These are phyloP conservation scores for Acephala macrosclerotiorum DNA, from an alignment of 2,329 filamentous ascomycete species.

Conservation along the genomic window DNA sequence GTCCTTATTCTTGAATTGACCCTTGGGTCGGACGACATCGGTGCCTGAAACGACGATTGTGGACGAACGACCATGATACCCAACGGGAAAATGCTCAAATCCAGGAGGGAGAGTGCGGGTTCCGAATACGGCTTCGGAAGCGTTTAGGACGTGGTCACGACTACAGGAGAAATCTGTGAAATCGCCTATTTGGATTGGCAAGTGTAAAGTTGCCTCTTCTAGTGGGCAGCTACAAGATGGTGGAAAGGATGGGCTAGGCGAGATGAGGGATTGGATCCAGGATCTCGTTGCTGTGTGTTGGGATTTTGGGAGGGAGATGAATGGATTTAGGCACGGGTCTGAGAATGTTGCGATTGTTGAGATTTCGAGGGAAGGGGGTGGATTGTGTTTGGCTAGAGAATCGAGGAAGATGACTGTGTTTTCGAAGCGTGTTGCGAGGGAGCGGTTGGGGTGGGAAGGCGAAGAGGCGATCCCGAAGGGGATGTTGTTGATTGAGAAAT, in stretches of 20 bases:
- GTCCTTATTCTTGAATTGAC: constrained; percentile 47
- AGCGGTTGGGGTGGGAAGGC: constrained; percentile 45
- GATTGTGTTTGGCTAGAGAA: constrained; percentile 46
- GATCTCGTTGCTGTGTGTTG: constrained; percentile 49
- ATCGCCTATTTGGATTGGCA: constrained; percentile 62
- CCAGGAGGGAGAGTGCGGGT: constrained; percentile 50
- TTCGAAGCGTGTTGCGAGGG: constrained; percentile 58
- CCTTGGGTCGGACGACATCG: constrained; percentile 54
- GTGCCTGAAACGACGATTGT: constrained; percentile 59
- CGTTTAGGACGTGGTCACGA: constrained; percentile 60
- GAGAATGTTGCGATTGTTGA: constrained; percentile 31
- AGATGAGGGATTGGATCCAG: constrained; percentile 48
- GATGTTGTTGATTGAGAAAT: constrained; percentile 61
- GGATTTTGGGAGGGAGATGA: constrained; percentile 53
- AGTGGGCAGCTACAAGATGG: constrained; percentile 44
- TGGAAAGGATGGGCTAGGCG: constrained; percentile 37
- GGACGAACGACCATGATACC: constrained; percentile 62
- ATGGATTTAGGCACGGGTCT: constrained; percentile 53
- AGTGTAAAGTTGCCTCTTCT: constrained; percentile 53
- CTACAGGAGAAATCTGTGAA: constrained; percentile 66
- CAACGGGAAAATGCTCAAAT: constrained; percentile 57
- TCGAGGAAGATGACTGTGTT: constrained; percentile 60
- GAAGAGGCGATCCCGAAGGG: constrained; percentile 61
- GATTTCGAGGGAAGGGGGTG: constrained; percentile 15
- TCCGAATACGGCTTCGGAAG: constrained; percentile 50